A percentile compares a stretch with the other conserved stretches of the same genome.
These are phyloP conservation scores for Adansonia grandidieri DNA, from an alignment of 441 rosid genomes.

Conservation along the genomic window DNA sequence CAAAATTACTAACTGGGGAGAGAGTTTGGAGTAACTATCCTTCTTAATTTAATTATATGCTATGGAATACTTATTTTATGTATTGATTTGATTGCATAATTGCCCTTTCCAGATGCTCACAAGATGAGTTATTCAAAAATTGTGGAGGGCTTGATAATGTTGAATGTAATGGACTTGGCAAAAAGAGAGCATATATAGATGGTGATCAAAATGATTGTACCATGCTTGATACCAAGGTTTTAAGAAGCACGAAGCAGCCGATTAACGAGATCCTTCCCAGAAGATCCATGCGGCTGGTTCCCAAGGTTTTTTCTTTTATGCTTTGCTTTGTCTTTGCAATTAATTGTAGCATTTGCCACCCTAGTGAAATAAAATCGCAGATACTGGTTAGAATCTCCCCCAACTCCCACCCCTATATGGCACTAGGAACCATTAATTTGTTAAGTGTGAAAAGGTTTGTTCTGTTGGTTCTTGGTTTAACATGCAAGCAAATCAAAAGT, in stretches of 20 bases:
- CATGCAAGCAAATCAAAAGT: no score
- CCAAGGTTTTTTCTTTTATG: constrained; percentile 48
- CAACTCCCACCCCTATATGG: background rate
- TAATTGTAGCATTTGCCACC: background rate
- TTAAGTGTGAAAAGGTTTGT: background rate
- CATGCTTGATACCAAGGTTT: constrained; percentile 38
- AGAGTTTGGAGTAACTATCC: constrained; percentile 59
- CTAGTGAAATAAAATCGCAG: no score
- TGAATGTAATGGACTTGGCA: constrained; percentile 38
- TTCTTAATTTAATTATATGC: constrained; percentile 31
- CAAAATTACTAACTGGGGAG: constrained; percentile 53
- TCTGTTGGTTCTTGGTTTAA: background rate
- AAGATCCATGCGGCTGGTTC: constrained; percentile 62
- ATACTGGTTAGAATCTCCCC: no score
- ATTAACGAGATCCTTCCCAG: constrained; percentile 45
- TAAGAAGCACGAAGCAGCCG: constrained; percentile 42
- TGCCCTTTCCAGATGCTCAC: constrained; percentile 50
- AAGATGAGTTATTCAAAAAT: constrained; percentile 37
- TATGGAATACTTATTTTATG: constrained; percentile 27
- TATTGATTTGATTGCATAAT: constrained; percentile 31
- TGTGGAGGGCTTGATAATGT: constrained; percentile 35
- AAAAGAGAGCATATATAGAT: constrained; percentile 41
- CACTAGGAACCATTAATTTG: background rate
- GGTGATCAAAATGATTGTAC: constrained; percentile 31
- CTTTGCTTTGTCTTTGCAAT: constrained; percentile 23